phyloP scores from a whole-genome alignment of 345 rosid species.

The Brassica carinata region DNA sequence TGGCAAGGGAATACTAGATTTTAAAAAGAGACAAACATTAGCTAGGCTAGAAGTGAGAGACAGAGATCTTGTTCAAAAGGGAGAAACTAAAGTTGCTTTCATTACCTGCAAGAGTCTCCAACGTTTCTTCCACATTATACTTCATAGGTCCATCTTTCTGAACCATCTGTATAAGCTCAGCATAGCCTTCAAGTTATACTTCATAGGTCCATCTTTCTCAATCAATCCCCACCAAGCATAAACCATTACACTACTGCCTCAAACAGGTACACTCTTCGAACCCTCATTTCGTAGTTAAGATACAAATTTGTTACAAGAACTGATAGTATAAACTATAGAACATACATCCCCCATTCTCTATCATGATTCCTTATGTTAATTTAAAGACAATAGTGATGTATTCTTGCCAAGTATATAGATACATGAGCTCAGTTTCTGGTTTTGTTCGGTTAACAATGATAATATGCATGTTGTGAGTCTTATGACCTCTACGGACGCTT shows the following conservation, averaged over 20 bases:
- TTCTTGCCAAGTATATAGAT: not conserved
- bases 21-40: slow-evolving; percentile 20
- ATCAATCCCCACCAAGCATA: slow-evolving; percentile 99
- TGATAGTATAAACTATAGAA: not conserved
- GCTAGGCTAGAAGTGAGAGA: slow-evolving; percentile 13
- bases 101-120: slow-evolving; percentile 97
- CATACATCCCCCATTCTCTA: not conserved
- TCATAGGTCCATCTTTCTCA: slow-evolving; percentile 92
- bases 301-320: not conserved
- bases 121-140: slow-evolving; percentile 86
- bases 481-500: slow-evolving; percentile 14
- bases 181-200: slow-evolving; percentile 94
- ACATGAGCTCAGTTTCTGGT: not conserved
- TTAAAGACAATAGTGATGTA: not conserved
- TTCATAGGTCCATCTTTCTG: slow-evolving; percentile 13
- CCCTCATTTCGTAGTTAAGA: not conserved
- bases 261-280: slow-evolving; percentile 26
- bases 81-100: not conserved
- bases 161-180: slow-evolving; percentile 84
- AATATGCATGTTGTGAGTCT: slow-evolving; percentile 1
- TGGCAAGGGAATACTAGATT: slow-evolving; percentile 78
- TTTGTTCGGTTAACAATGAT: slow-evolving; percentile 1
- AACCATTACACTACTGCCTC: slow-evolving; percentile 68
- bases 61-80: slow-evolving; percentile 17
- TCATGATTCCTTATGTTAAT: too few relatives aligned